Evolutionary conservation across 2,329 filamentous ascomycete species (phyloP), one percentile per base, ranked within the genome.

Genomic region (Nigrograna mackinnonii): DNA sequence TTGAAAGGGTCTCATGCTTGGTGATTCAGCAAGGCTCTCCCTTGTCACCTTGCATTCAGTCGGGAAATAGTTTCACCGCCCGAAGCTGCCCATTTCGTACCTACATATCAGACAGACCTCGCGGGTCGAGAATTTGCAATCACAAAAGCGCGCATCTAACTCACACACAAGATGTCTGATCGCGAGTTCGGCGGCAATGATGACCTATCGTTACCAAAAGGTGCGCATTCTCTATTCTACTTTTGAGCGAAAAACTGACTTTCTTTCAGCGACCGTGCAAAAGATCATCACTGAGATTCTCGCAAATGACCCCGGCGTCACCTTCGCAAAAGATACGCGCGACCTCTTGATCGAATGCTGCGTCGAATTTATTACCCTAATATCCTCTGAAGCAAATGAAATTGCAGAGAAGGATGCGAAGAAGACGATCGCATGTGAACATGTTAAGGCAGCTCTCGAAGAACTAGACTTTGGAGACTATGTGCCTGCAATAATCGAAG

Each of bases 351-450:
- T 99, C 61, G 94, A 97, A 75, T 97, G 94, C 75, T 99, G 94
- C 64, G 92, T 99, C 62, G 94, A 99, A 70, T 99, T 99, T 70
- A 96, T 99, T 70, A 97, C 94, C 14, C 83, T 99, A 61, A 88
- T 99, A 57, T 96, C 91, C n/a, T 95, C 90, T 35, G 92, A 99
- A 74, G 94, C 94, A 49, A 99, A 99, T 71, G 94, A 99, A 61
- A 99, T 99, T 52, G 95, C 91, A 11, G 94, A 99, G 69, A 96
- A 96, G 71, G 94, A 99, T 64, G 90, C 91, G 37, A 99, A 99
- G 77, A 99, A 99, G 80, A 99, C 94, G 4, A 99, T 99, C 58
- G 92, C 92, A 11, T 95, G 90, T 69, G 94, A 99, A 62, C 94
- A 99, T 74, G 95, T 99, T 59, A 95, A 92, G 63, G 92, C 92